Evolutionary conservation across 176 grass and related monocot genomes (phyloP).

Genomic region (Raddia guianensis): DNA sequence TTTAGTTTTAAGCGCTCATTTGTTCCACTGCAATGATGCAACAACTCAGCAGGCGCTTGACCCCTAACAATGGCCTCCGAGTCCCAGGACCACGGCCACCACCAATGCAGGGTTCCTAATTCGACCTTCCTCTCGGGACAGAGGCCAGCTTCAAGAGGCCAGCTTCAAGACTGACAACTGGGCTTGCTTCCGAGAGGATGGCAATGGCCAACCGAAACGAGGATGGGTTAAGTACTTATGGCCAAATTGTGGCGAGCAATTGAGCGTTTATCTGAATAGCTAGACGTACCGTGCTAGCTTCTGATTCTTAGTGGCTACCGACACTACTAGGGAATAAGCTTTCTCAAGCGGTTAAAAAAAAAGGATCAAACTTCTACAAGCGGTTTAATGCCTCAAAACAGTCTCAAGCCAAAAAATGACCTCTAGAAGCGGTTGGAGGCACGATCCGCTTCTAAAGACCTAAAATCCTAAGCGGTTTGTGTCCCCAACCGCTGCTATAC

Average conservation of each 20-base stretch:
- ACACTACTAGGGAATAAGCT: too few relatives aligned
- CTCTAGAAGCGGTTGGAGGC: too few relatives aligned
- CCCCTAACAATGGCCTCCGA: background rate
- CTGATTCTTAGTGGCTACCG: background rate
- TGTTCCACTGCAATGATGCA: slow-evolving; percentile 25
- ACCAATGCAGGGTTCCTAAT: background rate
- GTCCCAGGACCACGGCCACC: slow-evolving; percentile 20
- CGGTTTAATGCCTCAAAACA: too few relatives aligned
- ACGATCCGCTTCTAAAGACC: too few relatives aligned
- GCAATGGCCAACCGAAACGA: slow-evolving; percentile 7
- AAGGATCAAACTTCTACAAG: too few relatives aligned
- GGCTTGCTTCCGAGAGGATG: slow-evolving; percentile 13
- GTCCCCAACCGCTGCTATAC: too few relatives aligned
- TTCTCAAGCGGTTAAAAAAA: too few relatives aligned
- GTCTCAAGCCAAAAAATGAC: too few relatives aligned
- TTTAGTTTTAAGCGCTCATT: background rate
- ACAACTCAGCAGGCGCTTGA: background rate
- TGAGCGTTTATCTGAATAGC: background rate
- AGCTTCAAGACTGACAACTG: slow-evolving; percentile 1
- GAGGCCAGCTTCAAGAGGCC: background rate
- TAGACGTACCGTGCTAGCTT: background rate
- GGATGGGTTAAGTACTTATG: background rate
- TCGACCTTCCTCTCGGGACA: background rate
- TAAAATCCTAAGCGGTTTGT: too few relatives aligned
- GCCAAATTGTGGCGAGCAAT: background rate